Evolutionary conservation across 2,329 filamentous ascomycete genomes (phyloP).

Genomic region (Tolypocladium amazonense): DNA sequence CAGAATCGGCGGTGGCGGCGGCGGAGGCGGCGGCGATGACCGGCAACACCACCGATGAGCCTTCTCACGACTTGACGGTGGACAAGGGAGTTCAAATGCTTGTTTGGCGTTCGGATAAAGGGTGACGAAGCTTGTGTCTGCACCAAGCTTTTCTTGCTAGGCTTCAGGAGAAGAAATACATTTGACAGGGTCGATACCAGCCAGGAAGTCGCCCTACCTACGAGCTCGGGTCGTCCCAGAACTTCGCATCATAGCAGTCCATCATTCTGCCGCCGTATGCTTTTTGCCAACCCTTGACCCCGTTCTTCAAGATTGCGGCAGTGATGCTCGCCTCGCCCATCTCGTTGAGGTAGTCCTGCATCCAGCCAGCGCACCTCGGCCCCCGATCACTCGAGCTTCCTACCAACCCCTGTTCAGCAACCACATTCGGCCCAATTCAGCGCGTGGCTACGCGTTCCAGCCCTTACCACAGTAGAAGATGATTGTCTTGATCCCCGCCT

Average conservation of each 20-base stretch:
- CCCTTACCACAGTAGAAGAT: slow-evolving; percentile 45
- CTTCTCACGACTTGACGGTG: slow-evolving; percentile 2
- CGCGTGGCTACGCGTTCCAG: neutral
- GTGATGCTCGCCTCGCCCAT: slow-evolving; percentile 31
- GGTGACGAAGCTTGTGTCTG: slow-evolving; percentile 2
- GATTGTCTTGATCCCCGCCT: slow-evolving; percentile 34
- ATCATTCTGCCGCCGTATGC: slow-evolving; percentile 34
- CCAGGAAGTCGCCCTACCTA: slow-evolving; percentile 6
- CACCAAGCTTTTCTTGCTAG: slow-evolving; percentile 1
- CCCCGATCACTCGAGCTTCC: slow-evolving; percentile 41
- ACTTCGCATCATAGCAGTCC: slow-evolving; percentile 37
- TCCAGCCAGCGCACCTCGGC: slow-evolving; percentile 42
- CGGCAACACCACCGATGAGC: slow-evolving; percentile 23
- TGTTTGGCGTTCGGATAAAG: slow-evolving; percentile 24
- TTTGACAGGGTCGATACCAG: neutral
- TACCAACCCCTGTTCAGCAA: slow-evolving; percentile 10
- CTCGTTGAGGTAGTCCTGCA: slow-evolving; percentile 43
- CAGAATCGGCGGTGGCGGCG: slow-evolving; percentile 38
- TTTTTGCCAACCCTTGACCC: slow-evolving; percentile 45
- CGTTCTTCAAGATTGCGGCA: slow-evolving; percentile 37
- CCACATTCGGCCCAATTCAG: neutral
- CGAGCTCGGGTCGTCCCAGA: slow-evolving; percentile 18
- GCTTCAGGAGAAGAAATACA: neutral
- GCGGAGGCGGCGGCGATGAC: slow-evolving; percentile 28
- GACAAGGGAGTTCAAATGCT: slow-evolving; percentile 10